phyloP scores from a whole-genome alignment of 2,329 filamentous ascomycete genomes.

The Emericellopsis cladophorae region DNA sequence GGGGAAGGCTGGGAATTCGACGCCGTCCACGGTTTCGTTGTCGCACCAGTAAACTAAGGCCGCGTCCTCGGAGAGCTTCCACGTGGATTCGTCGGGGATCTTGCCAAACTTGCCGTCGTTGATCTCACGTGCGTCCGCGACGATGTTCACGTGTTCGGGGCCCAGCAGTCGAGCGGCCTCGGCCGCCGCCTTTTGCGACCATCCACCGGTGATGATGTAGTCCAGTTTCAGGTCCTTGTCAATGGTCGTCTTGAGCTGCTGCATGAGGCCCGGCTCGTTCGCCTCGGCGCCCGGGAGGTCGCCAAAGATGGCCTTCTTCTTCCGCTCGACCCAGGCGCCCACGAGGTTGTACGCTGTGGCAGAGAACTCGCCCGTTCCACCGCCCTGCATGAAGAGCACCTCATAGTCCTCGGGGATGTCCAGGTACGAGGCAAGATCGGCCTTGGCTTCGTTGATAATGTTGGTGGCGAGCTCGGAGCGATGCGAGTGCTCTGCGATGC shows the following conservation, averaged over 20 bases:
- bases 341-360: slow-evolving; percentile 77
- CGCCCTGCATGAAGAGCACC: slow-evolving; percentile 76
- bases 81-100: slow-evolving; percentile 66
- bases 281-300: slow-evolving; percentile 35
- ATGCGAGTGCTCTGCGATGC: slow-evolving; percentile 83
- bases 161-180: slow-evolving; percentile 73
- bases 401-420: slow-evolving; percentile 82
- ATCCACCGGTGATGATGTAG: slow-evolving; percentile 82
- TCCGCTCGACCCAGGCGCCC: slow-evolving; percentile 64
- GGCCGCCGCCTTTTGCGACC: slow-evolving; percentile 76
- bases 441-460: slow-evolving; percentile 70
- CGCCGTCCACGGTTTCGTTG: slow-evolving; percentile 72
- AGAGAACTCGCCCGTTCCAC: slow-evolving; percentile 77
- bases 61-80: slow-evolving; percentile 57
- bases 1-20: slow-evolving; percentile 75
- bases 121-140: slow-evolving; percentile 48
- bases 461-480: slow-evolving; percentile 66
- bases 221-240: slow-evolving; percentile 66
- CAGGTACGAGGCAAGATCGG: slow-evolving; percentile 58
- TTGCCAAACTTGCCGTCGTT: slow-evolving; percentile 76
- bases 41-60: slow-evolving; percentile 82
- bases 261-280: slow-evolving; percentile 38
- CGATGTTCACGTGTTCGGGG: slow-evolving; percentile 68
- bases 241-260: slow-evolving; percentile 49
- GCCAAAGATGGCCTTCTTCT: slow-evolving; percentile 45